Evolutionary conservation across 1,284 basidiomycete genomes (phyloP), one percentile per base, ranked within the genome.

Genomic region (Cryptococcus neoformans): DNA sequence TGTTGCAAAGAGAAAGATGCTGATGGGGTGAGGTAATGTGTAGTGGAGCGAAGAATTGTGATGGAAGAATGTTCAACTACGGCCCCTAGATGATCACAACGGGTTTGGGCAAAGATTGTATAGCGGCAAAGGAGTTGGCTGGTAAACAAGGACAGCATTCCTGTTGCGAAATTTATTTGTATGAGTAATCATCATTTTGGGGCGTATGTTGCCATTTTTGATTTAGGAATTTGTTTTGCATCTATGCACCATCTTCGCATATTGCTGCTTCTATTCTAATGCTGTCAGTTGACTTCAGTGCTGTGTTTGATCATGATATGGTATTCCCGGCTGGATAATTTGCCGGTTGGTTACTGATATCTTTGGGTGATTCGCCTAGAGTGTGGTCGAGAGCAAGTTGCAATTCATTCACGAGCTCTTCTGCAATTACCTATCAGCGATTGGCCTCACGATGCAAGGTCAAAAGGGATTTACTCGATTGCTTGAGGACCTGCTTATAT

Each of bases 401-500:
- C 11, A 76, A 64, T 47, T 76, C 74, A 12, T 55, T 58, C 11
- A 72, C 59, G 9, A 76, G 62, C n/a, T 59, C 59, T 45, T 74
- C 71, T 74, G 4, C 28, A 56, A 16, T 14, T n/a, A 51, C 51
- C 44, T 46, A 44, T 35, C 38, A 40, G 40, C 38, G 34, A 41
- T 11, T 47, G 34, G 12, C 37, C 38, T 14, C 37, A 11, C 12
- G 16, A 40, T 16, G 12, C 12, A 14, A 17, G 11, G 17, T 16
- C 10, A 5, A 28, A 28, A 38, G 16, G 49, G 16, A 12, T 64
- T 39, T 44, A 72, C 75, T 71, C 36, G 76, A 70, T 59, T 73
- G 66, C 14, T 62, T 52, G 2, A 75, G 53, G 10, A 71, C 73
- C 16, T 68, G 69, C 53, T 63, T 67, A 52, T 78, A 77, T 48